phyloP scores from a whole-genome alignment of 2,329 filamentous ascomycete species.

The Gremmenia infestans region DNA sequence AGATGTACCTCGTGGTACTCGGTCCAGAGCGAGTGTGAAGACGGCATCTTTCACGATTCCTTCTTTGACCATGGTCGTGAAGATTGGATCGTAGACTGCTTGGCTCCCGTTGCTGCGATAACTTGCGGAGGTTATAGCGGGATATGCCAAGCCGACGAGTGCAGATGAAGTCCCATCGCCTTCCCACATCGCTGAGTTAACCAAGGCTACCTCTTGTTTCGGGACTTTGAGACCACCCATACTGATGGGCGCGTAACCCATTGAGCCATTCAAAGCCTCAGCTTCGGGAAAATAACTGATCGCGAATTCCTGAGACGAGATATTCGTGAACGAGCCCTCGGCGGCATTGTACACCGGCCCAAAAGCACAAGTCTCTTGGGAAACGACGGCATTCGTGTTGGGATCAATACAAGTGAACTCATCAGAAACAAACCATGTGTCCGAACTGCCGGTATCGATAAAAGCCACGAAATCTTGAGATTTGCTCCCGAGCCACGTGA shows the following conservation, averaged over 20 bases:
- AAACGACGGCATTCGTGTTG: background rate
- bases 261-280: conserved; percentile 39
- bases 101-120: background rate
- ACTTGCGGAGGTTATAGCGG: conserved; percentile 31
- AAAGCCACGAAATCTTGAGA: background rate
- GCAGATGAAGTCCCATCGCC: conserved; percentile 43
- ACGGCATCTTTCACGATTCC: conserved; percentile 37
- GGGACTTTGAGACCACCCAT: background rate
- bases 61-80: conserved; percentile 44
- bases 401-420: conserved; percentile 34
- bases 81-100: conserved; percentile 42
- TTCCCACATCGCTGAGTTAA: conserved; percentile 37
- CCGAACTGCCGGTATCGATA: background rate
- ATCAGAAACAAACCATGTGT: conserved; percentile 35
- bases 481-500: background rate
- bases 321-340: conserved; percentile 31
- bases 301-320: conserved; percentile 38
- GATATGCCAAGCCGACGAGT: conserved; percentile 47
- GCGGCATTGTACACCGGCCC: conserved; percentile 14
- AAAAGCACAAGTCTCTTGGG: conserved; percentile 13
- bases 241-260: conserved; percentile 27
- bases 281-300: conserved; percentile 34
- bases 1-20: conserved; percentile 11
- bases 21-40: conserved; percentile 44
- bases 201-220: conserved; percentile 44